A percentile compares a stretch with the other conserved stretches of the same genome.
Conservation (phyloP, 2,329 filamentous ascomycete genomes). For the Plenodomus lindquistii region DNA sequence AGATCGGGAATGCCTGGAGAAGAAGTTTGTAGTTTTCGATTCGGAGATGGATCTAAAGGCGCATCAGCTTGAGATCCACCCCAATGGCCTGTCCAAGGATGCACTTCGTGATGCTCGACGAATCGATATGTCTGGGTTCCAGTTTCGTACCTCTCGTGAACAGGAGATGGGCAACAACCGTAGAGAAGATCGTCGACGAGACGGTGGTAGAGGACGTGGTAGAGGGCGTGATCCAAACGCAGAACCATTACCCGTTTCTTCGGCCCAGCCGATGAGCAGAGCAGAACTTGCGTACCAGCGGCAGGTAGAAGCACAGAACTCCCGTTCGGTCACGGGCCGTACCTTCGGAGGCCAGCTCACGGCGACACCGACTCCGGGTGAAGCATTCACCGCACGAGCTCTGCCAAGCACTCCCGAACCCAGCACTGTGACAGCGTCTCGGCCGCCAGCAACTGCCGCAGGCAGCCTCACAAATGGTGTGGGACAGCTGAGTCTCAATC, state of each 20-base stretch:
- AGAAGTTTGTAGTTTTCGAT: constrained; percentile 97
- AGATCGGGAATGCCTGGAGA: constrained; percentile 87
- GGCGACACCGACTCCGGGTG: constrained; percentile 45
- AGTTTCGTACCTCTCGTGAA: constrained; percentile 73
- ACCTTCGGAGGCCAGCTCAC: constrained; percentile 86
- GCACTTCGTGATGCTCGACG: constrained; percentile 78
- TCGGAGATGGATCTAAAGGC: constrained; percentile 94
- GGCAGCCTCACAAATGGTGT: constrained; percentile 25
- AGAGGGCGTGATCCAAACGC: constrained; percentile 86
- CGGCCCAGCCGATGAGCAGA: constrained; percentile 77
- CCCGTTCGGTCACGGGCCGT: constrained; percentile 76
- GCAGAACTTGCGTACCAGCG: constrained; percentile 91
- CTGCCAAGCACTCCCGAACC: constrained; percentile 45
- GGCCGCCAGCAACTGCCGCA: constrained; percentile 25
- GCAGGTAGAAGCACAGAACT: constrained; percentile 87
- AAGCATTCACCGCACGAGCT: constrained; percentile 53
- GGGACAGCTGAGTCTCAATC: constrained; percentile 39
- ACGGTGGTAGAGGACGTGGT: constrained; percentile 57
- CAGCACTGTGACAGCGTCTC: constrained; percentile 45
- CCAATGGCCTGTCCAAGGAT: constrained; percentile 78
- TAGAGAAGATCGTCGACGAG: constrained; percentile 41
- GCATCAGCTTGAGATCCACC: constrained; percentile 85
- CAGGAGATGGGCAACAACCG: constrained; percentile 51
- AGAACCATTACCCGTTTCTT: constrained; percentile 75
- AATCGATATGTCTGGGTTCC: constrained; percentile 87